Percentiles rank a stretch among this genome's conserved stretches.
phyloP scores from a whole-genome alignment of 345 rosid genomes.

The Eucalyptus shirleyi region DNA sequence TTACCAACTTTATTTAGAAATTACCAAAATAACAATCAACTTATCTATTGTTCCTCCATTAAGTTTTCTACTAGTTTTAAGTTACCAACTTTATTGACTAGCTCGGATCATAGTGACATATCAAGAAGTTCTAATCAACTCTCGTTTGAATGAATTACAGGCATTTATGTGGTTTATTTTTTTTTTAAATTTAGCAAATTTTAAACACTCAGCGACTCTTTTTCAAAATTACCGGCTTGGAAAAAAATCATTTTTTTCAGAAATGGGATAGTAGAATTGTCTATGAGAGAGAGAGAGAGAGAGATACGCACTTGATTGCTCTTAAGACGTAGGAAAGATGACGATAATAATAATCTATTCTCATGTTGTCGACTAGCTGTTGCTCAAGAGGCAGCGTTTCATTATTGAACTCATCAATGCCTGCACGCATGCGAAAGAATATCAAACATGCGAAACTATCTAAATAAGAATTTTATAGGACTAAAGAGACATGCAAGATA shows the following conservation, averaged over 20 bases:
- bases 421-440: neutral
- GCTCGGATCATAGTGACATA: neutral
- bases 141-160: neutral
- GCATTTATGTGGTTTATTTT: neutral
- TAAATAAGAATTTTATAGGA: neutral
- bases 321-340: slow-evolving; percentile 13
- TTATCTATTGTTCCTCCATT: neutral
- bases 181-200: neutral
- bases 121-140: neutral
- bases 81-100: neutral
- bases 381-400: slow-evolving; percentile 8
- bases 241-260: neutral
- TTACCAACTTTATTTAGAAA: neutral
- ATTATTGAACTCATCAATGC: slow-evolving; percentile 17
- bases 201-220: neutral
- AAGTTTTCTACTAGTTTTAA: neutral
- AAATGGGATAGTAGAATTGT: neutral
- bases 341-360: slow-evolving; percentile 11
- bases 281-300: neutral
- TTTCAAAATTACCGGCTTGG: neutral
- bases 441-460: neutral
- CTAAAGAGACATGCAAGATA: neutral
- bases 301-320: slow-evolving; percentile 12
- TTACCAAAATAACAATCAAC: neutral
- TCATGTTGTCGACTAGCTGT: slow-evolving; percentile 13